phyloP scores from a whole-genome alignment of 257 asterid species.

The Handroanthus guayacan region DNA sequence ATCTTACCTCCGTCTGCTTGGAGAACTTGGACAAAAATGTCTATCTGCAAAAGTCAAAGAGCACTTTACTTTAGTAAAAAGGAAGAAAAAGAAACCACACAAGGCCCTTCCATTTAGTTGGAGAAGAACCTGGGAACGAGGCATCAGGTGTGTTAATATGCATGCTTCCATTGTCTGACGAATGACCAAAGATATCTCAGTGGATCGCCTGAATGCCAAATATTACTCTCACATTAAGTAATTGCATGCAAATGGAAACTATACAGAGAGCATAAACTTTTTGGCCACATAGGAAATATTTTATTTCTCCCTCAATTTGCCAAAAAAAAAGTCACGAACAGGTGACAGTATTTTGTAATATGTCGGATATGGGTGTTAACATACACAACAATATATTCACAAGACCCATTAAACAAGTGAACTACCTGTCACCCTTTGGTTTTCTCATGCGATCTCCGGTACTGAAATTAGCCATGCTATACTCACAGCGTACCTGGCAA shows the following conservation, averaged over 20 bases:
- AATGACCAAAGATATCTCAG: conserved; percentile 92
- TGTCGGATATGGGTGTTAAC: not conserved
- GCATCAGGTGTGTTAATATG: conserved; percentile 85
- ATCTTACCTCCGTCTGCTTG: conserved; percentile 97
- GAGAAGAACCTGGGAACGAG: conserved; percentile 86
- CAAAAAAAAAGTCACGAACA: not conserved
- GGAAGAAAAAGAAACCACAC: not conserved
- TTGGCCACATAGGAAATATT: not conserved
- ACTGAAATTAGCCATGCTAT: conserved; percentile 99
- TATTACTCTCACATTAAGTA: conserved; percentile 1
- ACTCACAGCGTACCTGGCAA: conserved; percentile 89
- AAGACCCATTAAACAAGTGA: conserved; percentile 6
- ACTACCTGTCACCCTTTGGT: conserved; percentile 94
- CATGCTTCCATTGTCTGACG: conserved; percentile 99
- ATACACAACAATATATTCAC: not conserved
- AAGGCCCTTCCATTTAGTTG: conserved; percentile 29
- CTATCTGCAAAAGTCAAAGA: conserved; percentile 65
- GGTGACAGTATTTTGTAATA: not conserved
- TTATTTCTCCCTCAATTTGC: not conserved
- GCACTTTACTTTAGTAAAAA: not conserved
- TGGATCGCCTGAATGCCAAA: conserved; percentile 77
- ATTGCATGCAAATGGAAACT: conserved; percentile 14
- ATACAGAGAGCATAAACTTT: not conserved
- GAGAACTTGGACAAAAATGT: conserved; percentile 96
- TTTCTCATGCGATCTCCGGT: conserved; percentile 94